A percentile compares a stretch with the other conserved stretches of the same genome.
These are phyloP conservation scores for Stromatinia cepivora DNA, from an alignment of 2,329 filamentous ascomycete species.

Conservation along the genomic window DNA sequence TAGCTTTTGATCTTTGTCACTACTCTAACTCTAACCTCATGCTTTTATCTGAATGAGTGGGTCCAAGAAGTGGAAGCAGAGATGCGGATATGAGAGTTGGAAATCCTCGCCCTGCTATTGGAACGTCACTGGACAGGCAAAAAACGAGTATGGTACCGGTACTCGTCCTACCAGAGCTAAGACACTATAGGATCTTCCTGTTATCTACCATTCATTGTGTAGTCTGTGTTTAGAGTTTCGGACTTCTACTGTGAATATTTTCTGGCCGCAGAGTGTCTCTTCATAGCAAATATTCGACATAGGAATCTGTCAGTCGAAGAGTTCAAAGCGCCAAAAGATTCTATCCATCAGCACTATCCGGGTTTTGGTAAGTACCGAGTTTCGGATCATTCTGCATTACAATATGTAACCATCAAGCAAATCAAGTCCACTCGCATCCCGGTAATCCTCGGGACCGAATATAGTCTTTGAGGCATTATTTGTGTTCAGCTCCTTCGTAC, in stretches of 20 bases:
- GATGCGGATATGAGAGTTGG: background rate
- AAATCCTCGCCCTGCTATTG: background rate
- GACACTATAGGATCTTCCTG: no score
- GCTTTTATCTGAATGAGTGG: background rate
- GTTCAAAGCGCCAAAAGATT: background rate
- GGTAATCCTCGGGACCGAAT: background rate
- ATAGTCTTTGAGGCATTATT: background rate
- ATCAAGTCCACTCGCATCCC: background rate
- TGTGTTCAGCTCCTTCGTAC: slow-evolving; percentile 2
- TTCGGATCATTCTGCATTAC: background rate
- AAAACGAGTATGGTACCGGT: background rate
- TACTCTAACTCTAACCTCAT: background rate
- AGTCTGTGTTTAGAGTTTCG: no score
- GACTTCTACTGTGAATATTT: no score
- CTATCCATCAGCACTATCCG: background rate
- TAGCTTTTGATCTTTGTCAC: background rate
- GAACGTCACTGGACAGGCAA: background rate
- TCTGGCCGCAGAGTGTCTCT: background rate
- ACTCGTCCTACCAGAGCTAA: no score
- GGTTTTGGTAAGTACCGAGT: background rate
- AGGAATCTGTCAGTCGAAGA: background rate
- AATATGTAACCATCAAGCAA: slow-evolving; percentile 2
- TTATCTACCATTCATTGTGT: no score
- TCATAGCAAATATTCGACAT: background rate
- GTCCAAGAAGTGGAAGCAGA: background rate